Conservation (phyloP, 2,329 filamentous ascomycete species). For the Clonostachys chloroleuca region DNA sequence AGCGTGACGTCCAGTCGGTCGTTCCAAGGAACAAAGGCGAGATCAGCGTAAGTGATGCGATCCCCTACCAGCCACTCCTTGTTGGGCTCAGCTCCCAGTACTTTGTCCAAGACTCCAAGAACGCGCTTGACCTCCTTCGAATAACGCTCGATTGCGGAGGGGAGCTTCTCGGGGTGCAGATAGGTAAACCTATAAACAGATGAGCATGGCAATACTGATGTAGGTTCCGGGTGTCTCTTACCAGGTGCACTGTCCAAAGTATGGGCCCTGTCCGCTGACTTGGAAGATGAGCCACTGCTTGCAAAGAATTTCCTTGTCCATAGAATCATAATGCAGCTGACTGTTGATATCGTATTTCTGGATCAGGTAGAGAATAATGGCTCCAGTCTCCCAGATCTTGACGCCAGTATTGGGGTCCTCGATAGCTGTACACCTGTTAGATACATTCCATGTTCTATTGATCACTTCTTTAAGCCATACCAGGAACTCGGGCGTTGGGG, state of each 20-base stretch:
- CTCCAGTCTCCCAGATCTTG: slow-evolving; percentile 21
- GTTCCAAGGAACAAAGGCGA: slow-evolving; percentile 18
- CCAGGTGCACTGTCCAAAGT: slow-evolving; percentile 33
- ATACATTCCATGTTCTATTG: too few species aligned
- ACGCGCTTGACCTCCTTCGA: slow-evolving; percentile 17
- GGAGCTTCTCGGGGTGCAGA: not conserved
- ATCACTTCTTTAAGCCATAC: too few species aligned
- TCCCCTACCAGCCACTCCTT: slow-evolving; percentile 30
- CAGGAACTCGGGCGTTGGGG: slow-evolving; percentile 24
- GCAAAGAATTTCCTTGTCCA: not conserved
- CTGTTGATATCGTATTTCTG: slow-evolving; percentile 14
- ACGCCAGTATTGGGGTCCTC: slow-evolving; percentile 25
- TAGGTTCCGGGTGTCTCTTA: slow-evolving; percentile 13
- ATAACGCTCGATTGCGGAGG: slow-evolving; percentile 15
- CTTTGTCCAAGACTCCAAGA: slow-evolving; percentile 14
- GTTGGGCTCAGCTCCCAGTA: slow-evolving; percentile 6
- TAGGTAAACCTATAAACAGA: slow-evolving; percentile 13
- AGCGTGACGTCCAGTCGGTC: too few species aligned
- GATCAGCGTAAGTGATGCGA: slow-evolving; percentile 33
- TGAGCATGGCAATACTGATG: too few species aligned
- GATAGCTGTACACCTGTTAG: slow-evolving; percentile 8
- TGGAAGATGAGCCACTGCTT: not conserved
- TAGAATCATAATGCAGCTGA: slow-evolving; percentile 4
- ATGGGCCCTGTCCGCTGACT: slow-evolving; percentile 32
- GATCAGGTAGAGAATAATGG: slow-evolving; percentile 16